Evolutionary conservation across 371 early-diverging fungal genomes (phyloP).

Genomic region (Apophysomyces elegans): DNA sequence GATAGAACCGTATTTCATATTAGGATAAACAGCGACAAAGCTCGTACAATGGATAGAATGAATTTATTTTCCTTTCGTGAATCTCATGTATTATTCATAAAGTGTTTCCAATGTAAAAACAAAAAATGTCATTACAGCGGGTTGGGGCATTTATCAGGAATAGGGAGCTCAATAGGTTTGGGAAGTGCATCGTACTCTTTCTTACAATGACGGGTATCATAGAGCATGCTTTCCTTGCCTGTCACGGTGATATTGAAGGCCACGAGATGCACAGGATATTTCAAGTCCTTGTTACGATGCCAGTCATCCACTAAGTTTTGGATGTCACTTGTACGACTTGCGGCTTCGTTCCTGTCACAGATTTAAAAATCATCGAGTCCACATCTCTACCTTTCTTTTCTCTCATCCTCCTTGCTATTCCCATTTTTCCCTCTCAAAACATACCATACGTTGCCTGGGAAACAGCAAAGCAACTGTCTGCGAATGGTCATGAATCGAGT

Average conservation of each 20-base stretch:
- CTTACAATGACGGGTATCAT: conserved; percentile 34
- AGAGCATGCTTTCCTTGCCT: conserved; percentile 38
- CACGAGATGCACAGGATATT: conserved; percentile 29
- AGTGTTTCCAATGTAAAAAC: neutral
- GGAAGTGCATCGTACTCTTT: conserved; percentile 16
- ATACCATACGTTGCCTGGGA: conserved; percentile 50
- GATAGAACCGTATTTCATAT: too few relatives aligned
- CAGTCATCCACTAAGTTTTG: conserved; percentile 40
- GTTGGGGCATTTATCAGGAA: conserved; percentile 41
- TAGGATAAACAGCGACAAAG: too few relatives aligned
- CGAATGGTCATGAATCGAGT: conserved; percentile 48
- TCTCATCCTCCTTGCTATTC: too few relatives aligned
- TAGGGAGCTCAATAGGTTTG: conserved; percentile 29
- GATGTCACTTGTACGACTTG: conserved; percentile 46
- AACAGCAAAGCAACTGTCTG: conserved; percentile 50
- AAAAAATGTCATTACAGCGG: neutral
- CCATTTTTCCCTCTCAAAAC: too few relatives aligned
- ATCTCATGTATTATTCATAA: too few relatives aligned
- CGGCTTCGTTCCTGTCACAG: conserved; percentile 39
- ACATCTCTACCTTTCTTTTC: neutral
- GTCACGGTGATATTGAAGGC: conserved; percentile 39
- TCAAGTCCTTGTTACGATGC: conserved; percentile 38
- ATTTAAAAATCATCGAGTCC: neutral
- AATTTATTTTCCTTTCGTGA: too few relatives aligned
- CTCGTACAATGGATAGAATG: too few relatives aligned